Base-by-base conservation (phyloP, 352 stramenopile genomes). In the Paralagenidium karlingii region DNA sequence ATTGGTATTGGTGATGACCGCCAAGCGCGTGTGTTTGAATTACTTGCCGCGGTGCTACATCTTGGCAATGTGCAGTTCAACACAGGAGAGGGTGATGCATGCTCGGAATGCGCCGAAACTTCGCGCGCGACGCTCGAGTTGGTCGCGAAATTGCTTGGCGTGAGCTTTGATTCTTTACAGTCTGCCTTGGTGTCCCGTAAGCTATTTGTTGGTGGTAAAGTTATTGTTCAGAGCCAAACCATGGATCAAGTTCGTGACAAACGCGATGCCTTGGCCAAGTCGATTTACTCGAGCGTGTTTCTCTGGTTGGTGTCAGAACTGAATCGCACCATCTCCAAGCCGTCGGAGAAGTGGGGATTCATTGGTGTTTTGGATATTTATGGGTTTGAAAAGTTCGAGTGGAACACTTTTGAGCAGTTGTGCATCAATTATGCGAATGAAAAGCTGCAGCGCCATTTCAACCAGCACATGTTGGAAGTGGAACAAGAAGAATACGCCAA, bases 341-440 rank as follows among this genome's bases (percentile, higher is more conserved):
- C 59, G 20, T 54, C 79, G 24, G 65, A 86, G 40, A 88, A 85
- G 49, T 92, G 76, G 77, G 78, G 76, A 1, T 94, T 96, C 38
- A 97, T 98, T 47, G 88, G 89, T 53, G 82, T 98, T 18, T 53
- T 98, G 16, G 94, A 98, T 74, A 98, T 98, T 50, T 98, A 97
- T 57, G 93, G 94, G 10, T 98, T 98, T 59, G 94, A 98, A 53
- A 92, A 86, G 34, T 98, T 98, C 45, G 71, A 96, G 36, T 92
- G 77, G 81, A 94, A 93, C 43, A 95, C 81, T 16, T 97, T 97
- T 46, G 90, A 97, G 62, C 94, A 98, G 50, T 63, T 97, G 5
- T 97, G 90, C 50, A 97, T 97, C 48, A 97, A 97, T 58, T 97
- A 94, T 40, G 87, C 82, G 32, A 97, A 97, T 49, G 90, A 97